Evolutionary conservation across 148 eudicot genomes (phyloP), one percentile per base, ranked within the genome.

Genomic region (Camellia granthamiana): DNA sequence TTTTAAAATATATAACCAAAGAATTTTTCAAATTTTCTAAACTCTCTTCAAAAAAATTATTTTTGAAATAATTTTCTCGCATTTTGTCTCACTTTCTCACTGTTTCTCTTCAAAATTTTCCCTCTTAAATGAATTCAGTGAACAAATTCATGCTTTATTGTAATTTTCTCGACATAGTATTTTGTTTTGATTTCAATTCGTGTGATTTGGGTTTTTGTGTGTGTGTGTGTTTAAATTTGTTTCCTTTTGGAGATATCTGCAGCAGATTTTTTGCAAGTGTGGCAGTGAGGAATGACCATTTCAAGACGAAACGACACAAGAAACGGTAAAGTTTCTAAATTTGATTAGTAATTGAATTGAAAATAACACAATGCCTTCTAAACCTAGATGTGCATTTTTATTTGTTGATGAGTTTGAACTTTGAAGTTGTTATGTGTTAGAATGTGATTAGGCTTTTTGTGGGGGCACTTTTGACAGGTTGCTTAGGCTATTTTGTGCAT

Each of bases 221-320:
- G 30, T 23, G 30, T 23, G 55, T n/a, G 21, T 79, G 55, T 60
- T 18, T 82, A 5, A 12, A 54, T 80, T 46, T 70, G 41, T 41
- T 56, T 16, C 64, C 42, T 13, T 85, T 75, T 59, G 55, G 69
- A 23, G 51, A 41, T 85, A 16, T 65, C 6, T 70, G 7, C 76
- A 86, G 91, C 83, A 94, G 97, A 16, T 93, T 90, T 87, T 95
- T 95, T 55, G 86, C 97, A 0, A 87, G 79, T 77, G 87, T 84
- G 74, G 16, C 71, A 0, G 97, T 95, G 51, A 83, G 97, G 72
- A 97, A 93, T 54, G 95, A 91, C n/a, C 97, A 92, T 74, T 91
- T 90, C 87, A 94, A 91, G 90, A 84, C 92, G 55, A 92, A 95
- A 59, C 85, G 89, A 23, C 98, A 95, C 69, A 95, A 69, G 90